A percentile compares a stretch with the other conserved stretches of the same genome.
Evolutionary conservation across 176 grass and related monocot genomes (phyloP).

Genomic region (Hyparrhenia diplandra): DNA sequence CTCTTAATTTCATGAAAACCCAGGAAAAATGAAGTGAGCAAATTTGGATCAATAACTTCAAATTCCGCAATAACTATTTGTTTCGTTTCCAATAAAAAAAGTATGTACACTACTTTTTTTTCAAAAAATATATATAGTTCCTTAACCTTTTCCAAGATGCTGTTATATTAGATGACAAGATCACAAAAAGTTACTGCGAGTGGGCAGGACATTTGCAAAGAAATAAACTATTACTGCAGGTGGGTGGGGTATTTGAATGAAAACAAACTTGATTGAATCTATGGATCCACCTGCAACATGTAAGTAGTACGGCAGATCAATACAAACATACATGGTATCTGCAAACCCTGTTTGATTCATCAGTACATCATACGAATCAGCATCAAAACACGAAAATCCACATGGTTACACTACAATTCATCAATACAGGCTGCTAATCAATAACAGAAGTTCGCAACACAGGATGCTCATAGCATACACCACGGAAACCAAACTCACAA

Average conservation of each 20-base stretch:
- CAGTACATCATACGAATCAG: neutral
- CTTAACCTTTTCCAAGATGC: neutral
- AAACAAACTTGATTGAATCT: neutral
- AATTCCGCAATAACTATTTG: neutral
- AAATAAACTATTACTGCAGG: neutral
- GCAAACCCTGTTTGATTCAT: slow-evolving; percentile 13
- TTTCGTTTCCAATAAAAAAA: neutral
- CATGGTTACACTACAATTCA: neutral
- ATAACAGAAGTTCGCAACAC: neutral
- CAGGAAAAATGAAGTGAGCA: neutral
- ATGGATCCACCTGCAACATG: neutral
- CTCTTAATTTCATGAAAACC: slow-evolving; percentile 14
- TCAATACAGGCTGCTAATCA: neutral
- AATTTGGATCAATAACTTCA: neutral
- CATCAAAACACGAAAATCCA: neutral
- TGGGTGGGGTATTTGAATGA: neutral
- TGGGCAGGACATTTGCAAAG: neutral
- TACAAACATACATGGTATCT: neutral
- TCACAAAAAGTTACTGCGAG: neutral
- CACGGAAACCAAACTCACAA: neutral
- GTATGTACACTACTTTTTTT: neutral
- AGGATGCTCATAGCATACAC: neutral
- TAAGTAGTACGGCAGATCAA: neutral
- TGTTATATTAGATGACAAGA: neutral
- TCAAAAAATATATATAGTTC: neutral